These are phyloP conservation scores for Exophiala viscosa DNA, from an alignment of 2,329 filamentous ascomycete species.

Conservation along the genomic window DNA sequence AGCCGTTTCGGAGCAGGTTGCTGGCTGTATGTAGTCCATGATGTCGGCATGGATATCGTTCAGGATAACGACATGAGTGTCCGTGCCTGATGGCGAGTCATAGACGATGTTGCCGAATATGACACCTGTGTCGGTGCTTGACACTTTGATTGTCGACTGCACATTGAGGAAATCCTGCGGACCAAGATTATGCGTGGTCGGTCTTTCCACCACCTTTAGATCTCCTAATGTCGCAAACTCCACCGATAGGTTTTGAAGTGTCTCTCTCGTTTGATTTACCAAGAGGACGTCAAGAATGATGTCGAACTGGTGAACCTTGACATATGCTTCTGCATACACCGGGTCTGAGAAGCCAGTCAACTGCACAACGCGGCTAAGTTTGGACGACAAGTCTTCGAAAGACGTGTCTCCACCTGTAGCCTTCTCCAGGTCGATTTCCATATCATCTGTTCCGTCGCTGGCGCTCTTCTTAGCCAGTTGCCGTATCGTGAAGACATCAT, in stretches of 20 bases:
- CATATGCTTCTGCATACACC: slow-evolving; percentile 98
- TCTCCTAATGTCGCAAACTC: slow-evolving; percentile 98
- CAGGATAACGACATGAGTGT: slow-evolving; percentile 94
- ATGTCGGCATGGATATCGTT: slow-evolving; percentile 98
- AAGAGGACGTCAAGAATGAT: slow-evolving; percentile 94
- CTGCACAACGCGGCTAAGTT: slow-evolving; percentile 93
- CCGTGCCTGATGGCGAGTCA: slow-evolving; percentile 85
- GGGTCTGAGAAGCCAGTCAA: slow-evolving; percentile 97
- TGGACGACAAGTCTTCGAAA: slow-evolving; percentile 83
- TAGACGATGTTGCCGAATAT: slow-evolving; percentile 99
- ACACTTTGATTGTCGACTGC: slow-evolving; percentile 97
- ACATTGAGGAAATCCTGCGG: slow-evolving; percentile 98
- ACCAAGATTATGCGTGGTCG: slow-evolving; percentile 90
- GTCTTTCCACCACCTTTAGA: slow-evolving; percentile 94
- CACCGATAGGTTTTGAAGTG: slow-evolving; percentile 91
- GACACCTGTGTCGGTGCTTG: slow-evolving; percentile 93
- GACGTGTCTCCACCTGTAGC: slow-evolving; percentile 86
- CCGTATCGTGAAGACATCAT: slow-evolving; percentile 88
- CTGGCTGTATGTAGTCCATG: slow-evolving; percentile 99
- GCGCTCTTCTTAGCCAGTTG: slow-evolving; percentile 90
- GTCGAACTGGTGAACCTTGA: slow-evolving; percentile 98
- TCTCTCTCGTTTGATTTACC: slow-evolving; percentile 96
- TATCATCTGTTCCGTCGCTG: slow-evolving; percentile 75
- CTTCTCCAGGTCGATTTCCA: slow-evolving; percentile 85
- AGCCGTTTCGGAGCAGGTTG: slow-evolving; percentile 92